Base-by-base conservation (phyloP, 768 basidiomycete species). In the Mrakia gelida region DNA sequence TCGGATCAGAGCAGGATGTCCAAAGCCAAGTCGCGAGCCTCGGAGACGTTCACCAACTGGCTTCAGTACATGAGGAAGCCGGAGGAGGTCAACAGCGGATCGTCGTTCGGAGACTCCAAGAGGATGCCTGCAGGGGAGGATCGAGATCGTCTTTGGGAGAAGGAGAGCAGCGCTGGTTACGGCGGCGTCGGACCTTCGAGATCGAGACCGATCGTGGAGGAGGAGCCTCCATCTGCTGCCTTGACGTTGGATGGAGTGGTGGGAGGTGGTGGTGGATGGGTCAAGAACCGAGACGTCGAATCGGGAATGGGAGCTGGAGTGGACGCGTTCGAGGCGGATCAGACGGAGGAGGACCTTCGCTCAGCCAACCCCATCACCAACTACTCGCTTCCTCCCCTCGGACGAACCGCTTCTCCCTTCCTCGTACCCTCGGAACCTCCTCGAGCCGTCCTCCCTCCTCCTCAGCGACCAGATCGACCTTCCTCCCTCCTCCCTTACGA, bases 41-140 rank as follows among this genome's bases (percentile, higher is more conserved):
- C 67, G 10, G 67, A 70, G 67, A 41, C 67, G 38, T 70, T 70
- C 26, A 70, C 67, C 34, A 70, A 41, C 67, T 70, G 67, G 67
- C 26, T 41, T 4, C 34, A 70, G 21, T 43, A 70, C 38, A 70
- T 70, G 67, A 59, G 59, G 59, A 59, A 28, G 26, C 59, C 59
- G 32, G 67, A 70, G 34, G 34, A 34, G 11, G 23, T 8, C 23
- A 16, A 41, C 18, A 34, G 10, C 34, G 67, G 34, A 26, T 34
- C 41, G 67, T 34, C 26, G 67, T n/a, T 70, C 41, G 67, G 67
- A 43, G 34, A 38, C 21, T 26, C 21, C 41, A 70, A 8, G 10
- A 70, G 38, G 34, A 45, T 45, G 15, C 49, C 49, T 18, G 49
- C 49, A 9, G 34, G 21, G 32, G 28, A 65, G 41, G 34, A 70